A percentile compares a stretch with the other conserved stretches of the same genome.
These are phyloP conservation scores for Juglanconis oblonga DNA, from an alignment of 2,329 filamentous ascomycete genomes.

Conservation along the genomic window DNA sequence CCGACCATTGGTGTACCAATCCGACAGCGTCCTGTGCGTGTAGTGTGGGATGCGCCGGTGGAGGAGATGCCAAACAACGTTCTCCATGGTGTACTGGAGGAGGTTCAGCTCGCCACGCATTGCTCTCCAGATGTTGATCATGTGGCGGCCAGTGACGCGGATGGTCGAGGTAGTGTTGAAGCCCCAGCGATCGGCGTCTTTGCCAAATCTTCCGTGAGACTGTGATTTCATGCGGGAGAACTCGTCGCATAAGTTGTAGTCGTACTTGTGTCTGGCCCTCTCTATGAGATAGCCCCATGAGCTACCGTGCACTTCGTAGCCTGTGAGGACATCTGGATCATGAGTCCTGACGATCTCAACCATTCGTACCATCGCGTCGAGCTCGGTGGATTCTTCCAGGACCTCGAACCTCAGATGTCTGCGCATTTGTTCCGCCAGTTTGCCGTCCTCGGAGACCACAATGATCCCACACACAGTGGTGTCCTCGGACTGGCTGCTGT, in stretches of 20 bases:
- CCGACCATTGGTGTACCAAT: conserved; percentile 73
- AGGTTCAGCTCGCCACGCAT: conserved; percentile 92
- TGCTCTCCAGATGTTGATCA: conserved; percentile 95
- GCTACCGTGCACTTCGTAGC: conserved; percentile 88
- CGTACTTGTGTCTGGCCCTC: conserved; percentile 79
- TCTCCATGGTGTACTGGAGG: conserved; percentile 94
- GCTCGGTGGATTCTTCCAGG: conserved; percentile 72
- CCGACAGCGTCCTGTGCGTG: conserved; percentile 71
- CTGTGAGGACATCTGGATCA: conserved; percentile 91
- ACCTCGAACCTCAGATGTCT: conserved; percentile 63
- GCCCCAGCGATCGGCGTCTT: conserved; percentile 85
- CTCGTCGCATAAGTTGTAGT: conserved; percentile 87
- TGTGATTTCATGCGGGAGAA: conserved; percentile 84
- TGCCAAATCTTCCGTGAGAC: conserved; percentile 79
- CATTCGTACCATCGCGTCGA: conserved; percentile 81
- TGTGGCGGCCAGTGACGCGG: conserved; percentile 86
- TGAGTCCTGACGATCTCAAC: conserved; percentile 79
- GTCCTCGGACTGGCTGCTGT: conserved; percentile 44
- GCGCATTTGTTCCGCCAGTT: conserved; percentile 58
- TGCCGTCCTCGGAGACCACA: conserved; percentile 62
- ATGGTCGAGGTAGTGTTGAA: conserved; percentile 93
- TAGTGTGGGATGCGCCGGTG: conserved; percentile 89
- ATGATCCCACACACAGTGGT: conserved; percentile 67
- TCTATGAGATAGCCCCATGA: conserved; percentile 98
- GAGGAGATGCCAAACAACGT: conserved; percentile 86